Conservation (phyloP, 129 eudicot genomes). For the Dittrichia graveolens region DNA sequence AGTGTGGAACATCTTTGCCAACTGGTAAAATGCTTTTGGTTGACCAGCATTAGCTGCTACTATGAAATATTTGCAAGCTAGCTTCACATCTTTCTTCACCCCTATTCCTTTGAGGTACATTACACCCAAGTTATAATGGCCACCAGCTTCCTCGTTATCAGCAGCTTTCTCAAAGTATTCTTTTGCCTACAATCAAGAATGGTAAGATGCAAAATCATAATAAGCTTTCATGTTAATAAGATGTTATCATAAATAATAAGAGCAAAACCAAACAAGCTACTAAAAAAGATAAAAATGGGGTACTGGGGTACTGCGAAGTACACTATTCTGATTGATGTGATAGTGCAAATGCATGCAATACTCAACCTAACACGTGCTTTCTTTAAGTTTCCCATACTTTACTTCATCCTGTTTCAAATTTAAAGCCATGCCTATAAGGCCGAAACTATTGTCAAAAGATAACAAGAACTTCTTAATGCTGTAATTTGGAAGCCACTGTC, state of each 20-base stretch:
- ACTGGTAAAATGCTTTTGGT: constrained; percentile 93
- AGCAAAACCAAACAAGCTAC: neutral
- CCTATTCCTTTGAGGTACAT: constrained; percentile 91
- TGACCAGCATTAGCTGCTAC: constrained; percentile 87
- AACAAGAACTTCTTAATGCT: no score
- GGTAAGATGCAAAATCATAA: neutral
- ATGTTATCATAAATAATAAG: neutral
- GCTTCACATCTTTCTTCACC: constrained; percentile 71
- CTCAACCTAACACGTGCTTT: neutral
- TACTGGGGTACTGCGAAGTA: constrained; percentile 6
- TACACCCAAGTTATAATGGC: constrained; percentile 91
- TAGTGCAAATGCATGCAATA: constrained; percentile 3
- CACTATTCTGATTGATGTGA: neutral
- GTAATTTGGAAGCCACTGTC: no score
- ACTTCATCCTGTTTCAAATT: no score
- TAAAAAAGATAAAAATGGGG: neutral
- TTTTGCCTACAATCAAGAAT: constrained; percentile 63
- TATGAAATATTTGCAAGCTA: constrained; percentile 77
- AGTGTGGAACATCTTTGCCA: constrained; percentile 96
- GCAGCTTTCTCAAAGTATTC: constrained; percentile 97
- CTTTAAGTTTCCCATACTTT: neutral
- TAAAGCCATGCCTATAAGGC: neutral
- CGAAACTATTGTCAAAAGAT: neutral
- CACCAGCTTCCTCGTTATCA: constrained; percentile 86
- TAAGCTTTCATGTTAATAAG: neutral